Conservation (phyloP, 495 filamentous ascomycete genomes). For the Xylaria curta region DNA sequence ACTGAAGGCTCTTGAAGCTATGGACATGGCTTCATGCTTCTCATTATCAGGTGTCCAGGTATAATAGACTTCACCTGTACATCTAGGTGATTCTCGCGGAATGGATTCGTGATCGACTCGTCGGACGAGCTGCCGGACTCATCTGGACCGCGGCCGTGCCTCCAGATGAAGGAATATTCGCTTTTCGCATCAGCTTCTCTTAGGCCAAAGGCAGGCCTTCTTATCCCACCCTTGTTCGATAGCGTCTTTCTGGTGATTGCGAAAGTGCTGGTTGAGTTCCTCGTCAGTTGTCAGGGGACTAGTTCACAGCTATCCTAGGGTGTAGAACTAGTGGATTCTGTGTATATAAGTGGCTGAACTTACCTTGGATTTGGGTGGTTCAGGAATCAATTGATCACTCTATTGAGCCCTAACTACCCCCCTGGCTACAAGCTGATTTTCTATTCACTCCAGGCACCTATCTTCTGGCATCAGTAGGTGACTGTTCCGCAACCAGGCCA, state of each 20-base stretch:
- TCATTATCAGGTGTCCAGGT: not conserved
- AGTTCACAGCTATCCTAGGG: no score
- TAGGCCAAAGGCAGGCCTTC: not conserved
- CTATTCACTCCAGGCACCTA: no score
- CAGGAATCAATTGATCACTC: no score
- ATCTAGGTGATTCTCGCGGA: no score
- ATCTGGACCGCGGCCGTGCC: slow-evolving; percentile 34
- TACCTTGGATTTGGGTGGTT: no score
- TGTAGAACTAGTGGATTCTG: no score
- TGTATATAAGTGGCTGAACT: no score
- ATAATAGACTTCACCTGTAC: no score
- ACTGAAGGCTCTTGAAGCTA: not conserved
- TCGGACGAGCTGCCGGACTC: slow-evolving; percentile 44
- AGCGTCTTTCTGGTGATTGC: not conserved
- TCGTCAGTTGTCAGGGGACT: not conserved
- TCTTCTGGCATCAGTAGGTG: no score
- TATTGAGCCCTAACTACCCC: no score
- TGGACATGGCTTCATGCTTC: not conserved
- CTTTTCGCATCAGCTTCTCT: slow-evolving; percentile 57
- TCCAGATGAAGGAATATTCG: slow-evolving; percentile 44
- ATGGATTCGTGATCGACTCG: slow-evolving; percentile 27
- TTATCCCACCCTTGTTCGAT: not conserved
- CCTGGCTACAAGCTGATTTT: no score
- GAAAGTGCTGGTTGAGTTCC: not conserved
- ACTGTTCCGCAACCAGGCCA: not conserved